Evolutionary conservation across 1,284 basidiomycete genomes (phyloP), one percentile per base, ranked within the genome.

Genomic region (Xerocomus nothofagi): DNA sequence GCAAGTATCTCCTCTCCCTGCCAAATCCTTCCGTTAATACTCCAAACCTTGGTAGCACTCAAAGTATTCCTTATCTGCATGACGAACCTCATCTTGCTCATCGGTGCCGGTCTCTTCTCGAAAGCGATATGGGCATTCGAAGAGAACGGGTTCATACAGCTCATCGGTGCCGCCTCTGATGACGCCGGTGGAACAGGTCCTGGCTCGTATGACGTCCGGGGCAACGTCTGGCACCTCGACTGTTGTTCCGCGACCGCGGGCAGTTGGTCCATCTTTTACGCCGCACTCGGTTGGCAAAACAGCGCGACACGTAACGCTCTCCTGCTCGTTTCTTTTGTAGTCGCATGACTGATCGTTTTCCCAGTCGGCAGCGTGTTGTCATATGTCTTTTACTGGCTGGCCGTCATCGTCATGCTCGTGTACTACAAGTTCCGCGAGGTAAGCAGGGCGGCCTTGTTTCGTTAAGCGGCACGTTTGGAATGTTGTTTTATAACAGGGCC

Each of bases 21-120:
- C 24, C n/a, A n/a, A 11, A 1, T 10, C 10, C 26, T 4, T 15
- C 15, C 17, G 11, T n/a, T 53, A 7, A 51, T 39, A 18, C 14
- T 37, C 21, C 8, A 43, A 18, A 24, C 20, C 34, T 12, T 20
- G 8, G 32, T 43, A 87, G 84, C 86, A 2, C 71, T 93, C 27
- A 83, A 82, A 39, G 74, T 91, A 59, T 95, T 95, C 84, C 77
- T 96, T 44, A 71, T 96, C 65, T 76, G 82, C 52, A 96, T 94
- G 77, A 95, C 94, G 47, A 90, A 90, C 74, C 73, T 97, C 60
- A 73, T 97, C 44, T 80, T 96, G 57, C 83, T 97, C 62, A 93
- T 97, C 69, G 93, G 94, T 33, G 87, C 93, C 0, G 94, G 93
- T 15, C 80, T 97, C 37, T 91, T 93, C 70, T 86, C 83, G 53